Evolutionary conservation across 441 rosid genomes (phyloP), one percentile per base, ranked within the genome.

Genomic region (Heliophila coronopifolia): DNA sequence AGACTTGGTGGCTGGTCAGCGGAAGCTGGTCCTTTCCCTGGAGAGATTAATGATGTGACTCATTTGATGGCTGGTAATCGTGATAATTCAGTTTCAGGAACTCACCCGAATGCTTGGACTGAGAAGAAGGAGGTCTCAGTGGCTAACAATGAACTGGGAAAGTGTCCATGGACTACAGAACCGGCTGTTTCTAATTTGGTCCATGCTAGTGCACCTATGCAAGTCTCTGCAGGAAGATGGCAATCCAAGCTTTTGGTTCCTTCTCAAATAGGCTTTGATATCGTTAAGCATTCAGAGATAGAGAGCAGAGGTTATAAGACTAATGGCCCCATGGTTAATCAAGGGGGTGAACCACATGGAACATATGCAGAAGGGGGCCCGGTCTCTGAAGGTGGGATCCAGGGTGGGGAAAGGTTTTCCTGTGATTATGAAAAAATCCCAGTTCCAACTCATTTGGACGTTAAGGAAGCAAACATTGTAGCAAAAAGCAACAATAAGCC

Each of bases 171-270:
- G 78, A 66, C 74, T 32, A 72, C 68, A 22, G 68, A 71, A 45
- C 73, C 50, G 48, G 63, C 81, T 54, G 62, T 68, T 67, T 79
- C 83, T 1, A 81, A 72, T 72, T 69, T 84, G 69, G 82, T 74
- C 54, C 74, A 75, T 63, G 75, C 91, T 28, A 80, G 79, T 73
- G 94, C 84, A 8, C 61, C 78, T 44, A 88, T 81, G n/a, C 86
- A 83, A 67, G 79, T 77, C 20, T 77, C 87, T 55, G 84, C 88
- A 1, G 88, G 90, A 42, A 71, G 83, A 74, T 87, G 91, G 91
- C 90, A 81, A 63, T 71, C 82, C 0, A 79, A 77, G 61, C 81
- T 51, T 44, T 56, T 81, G 18, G 64, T 61, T 9, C 84, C 79
- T 61, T 66, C 58, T 60, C 65, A 45, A 39, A 52, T 39, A 25